Percentiles rank a stretch among this genome's conserved stretches.
These are phyloP conservation scores for Penicillium italicum DNA, from an alignment of 2,329 filamentous ascomycete species.

Conservation along the genomic window DNA sequence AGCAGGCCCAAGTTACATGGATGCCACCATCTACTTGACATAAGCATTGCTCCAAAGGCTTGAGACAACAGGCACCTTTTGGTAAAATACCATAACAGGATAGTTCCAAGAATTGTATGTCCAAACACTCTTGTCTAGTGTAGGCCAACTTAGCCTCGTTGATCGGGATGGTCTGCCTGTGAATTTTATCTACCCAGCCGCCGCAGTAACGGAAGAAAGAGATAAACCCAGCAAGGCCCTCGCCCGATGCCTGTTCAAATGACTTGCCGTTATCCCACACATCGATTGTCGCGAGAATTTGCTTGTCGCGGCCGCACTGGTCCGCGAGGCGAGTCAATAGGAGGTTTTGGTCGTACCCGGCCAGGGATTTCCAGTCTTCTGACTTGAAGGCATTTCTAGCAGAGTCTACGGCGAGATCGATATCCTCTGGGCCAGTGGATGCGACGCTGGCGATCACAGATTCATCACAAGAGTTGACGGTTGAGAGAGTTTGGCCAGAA, in stretches of 20 bases:
- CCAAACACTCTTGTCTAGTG: background rate
- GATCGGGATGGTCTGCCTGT: slow-evolving; percentile 69
- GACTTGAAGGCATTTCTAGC: background rate
- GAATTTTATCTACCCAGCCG: slow-evolving; percentile 93
- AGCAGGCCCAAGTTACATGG: slow-evolving; percentile 6
- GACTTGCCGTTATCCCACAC: slow-evolving; percentile 5
- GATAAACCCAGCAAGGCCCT: slow-evolving; percentile 4
- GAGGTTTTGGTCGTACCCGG: background rate
- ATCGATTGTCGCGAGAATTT: slow-evolving; percentile 1
- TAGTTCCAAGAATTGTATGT: slow-evolving; percentile 9
- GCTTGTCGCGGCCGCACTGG: slow-evolving; percentile 9
- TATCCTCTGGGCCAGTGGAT: background rate
- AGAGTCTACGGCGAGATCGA: background rate
- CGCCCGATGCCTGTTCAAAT: background rate
- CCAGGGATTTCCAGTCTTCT: background rate
- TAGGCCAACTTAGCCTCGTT: slow-evolving; percentile 3
- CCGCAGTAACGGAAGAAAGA: slow-evolving; percentile 61
- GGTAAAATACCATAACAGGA: background rate
- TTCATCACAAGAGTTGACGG: background rate
- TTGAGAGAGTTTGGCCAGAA: background rate
- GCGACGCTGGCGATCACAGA: background rate
- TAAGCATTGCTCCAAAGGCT: background rate
- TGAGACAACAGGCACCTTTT: too few relatives aligned
- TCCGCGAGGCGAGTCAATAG: background rate
- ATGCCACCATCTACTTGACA: background rate